Percentiles rank a stretch among this genome's conserved stretches.
These are phyloP conservation scores for Lasiosphaeria miniovina DNA, from an alignment of 495 filamentous ascomycete species.

Conservation along the genomic window DNA sequence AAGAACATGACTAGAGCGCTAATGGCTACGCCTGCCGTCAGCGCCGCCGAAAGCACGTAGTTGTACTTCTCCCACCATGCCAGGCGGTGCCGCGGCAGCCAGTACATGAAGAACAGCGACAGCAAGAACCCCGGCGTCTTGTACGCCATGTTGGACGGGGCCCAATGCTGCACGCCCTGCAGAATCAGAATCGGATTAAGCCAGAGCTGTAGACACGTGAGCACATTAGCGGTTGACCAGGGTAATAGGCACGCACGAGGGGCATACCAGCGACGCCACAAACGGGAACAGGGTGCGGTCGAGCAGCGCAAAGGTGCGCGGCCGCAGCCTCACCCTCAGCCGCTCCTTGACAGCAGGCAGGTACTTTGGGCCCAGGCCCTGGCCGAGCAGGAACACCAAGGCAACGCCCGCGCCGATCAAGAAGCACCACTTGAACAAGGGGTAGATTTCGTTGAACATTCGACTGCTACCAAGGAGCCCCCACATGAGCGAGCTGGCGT, in stretches of 20 bases:
- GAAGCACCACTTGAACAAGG: constrained; percentile 42
- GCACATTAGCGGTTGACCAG: too few relatives aligned
- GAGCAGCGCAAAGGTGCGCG: constrained; percentile 22
- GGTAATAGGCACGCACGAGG: too few relatives aligned
- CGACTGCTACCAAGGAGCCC: constrained; percentile 35
- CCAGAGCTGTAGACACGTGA: constrained; percentile 10
- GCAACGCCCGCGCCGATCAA: constrained; percentile 35
- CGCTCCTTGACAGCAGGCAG: constrained; percentile 29
- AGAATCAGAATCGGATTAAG: constrained; percentile 32
- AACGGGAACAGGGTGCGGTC: constrained; percentile 30
- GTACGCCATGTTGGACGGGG: constrained; percentile 31
- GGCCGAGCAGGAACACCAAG: constrained; percentile 28
- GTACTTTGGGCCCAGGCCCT: constrained; percentile 31
- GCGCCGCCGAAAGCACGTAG: constrained; percentile 59
- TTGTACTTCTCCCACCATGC: constrained; percentile 54
- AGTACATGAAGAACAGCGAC: constrained; percentile 31
- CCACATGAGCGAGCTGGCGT: constrained; percentile 34
- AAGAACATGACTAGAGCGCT: constrained; percentile 63
- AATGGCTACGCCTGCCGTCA: constrained; percentile 59
- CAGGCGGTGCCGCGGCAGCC: constrained; percentile 20
- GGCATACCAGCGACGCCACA: constrained; percentile 20
- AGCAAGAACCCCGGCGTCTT: constrained; percentile 34
- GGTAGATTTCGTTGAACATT: constrained; percentile 37
- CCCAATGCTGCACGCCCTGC: constrained; percentile 35
- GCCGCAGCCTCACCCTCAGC: constrained; percentile 21